Evolutionary conservation across 2,329 filamentous ascomycete species (phyloP), one percentile per base, ranked within the genome.

Genomic region (Colletotrichum australisinense): DNA sequence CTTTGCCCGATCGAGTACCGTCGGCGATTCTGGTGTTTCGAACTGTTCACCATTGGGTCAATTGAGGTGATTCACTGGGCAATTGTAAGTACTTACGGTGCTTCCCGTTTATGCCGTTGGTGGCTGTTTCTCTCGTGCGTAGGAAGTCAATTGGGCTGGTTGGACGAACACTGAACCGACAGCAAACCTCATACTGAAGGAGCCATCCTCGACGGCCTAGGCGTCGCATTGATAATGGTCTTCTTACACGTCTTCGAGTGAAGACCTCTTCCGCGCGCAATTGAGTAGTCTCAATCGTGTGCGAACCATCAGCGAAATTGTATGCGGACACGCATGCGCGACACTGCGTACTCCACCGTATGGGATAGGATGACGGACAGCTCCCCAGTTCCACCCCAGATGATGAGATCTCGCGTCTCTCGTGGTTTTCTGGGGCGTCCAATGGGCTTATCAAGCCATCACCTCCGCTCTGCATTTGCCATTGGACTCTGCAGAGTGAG

Each of bases 311-410:
- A 7, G 22, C 38, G 38, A 58, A 35, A 26, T 64, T 16, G 14
- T 42, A 42, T 38, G 59, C 66, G 14, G 24, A 7, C 46, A 49
- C 32, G 16, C 16, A 65, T 73, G 70, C 67, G 55, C 70, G 60
- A 73, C 70, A 73, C 64, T 65, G 70, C 70, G 70, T 38, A 52
- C 42, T 64, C 22, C 67, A 60, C 70, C 38, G 60, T 70, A 59
- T 46, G 9, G 26, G 28, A 53, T 26, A 38, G 66, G 42, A 73
- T 73, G 70, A 70, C 70, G 56, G 66, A 60, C 70, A 73, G 64
- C 57, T 73, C 38, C 12, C 42, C 8, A 22, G 19, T 49, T 8
- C 42, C 42, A 22, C 59, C 66, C 69, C 49, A 49, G 64, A 63
- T 67, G 49, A 63, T 49, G 35, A 24, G 66, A 73, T 73, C 66